Base-by-base conservation (phyloP, 1,284 basidiomycete species). In the Papiliotrema flavescens region DNA sequence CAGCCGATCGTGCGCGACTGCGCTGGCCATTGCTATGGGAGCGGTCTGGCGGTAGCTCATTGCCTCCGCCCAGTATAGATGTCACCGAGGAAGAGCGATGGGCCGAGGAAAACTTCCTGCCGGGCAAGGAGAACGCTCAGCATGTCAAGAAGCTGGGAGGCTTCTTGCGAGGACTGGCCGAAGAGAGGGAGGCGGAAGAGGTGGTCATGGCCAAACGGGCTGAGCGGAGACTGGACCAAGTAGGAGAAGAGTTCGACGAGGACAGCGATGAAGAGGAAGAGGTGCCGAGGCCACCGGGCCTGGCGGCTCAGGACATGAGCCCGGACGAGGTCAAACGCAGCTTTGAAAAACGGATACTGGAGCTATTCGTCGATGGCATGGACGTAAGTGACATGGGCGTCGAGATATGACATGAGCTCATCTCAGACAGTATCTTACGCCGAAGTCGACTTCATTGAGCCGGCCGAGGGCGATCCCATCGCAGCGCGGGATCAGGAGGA, bases 11-110 rank as follows among this genome's bases (percentile, higher is more conserved):
- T 45, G 72, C 69, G 1, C 56, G 74, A 34, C 55, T 70, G 20
- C 55, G 75, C 15, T 75, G 72, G 69, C 74, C 74, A 9, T 49
- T 75, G 7, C 59, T 75, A 0, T 76, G 73, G 73, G 75, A 75
- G 53, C 59, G 72, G 2, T 48, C 73, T 36, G 75, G 75, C 17
- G 75, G 75, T 20, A 52, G 59, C 13, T 56, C 53, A 23, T 54
- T 56, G 11, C 55, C 52, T 17, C 52, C 49, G 13, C 39, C 52
- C 0, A 52, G 54, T 11, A 40, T 39, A 1, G 54, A 53, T n/a
- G 66, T 68, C 22, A 49, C 49, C 6, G 70, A 69, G 15, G 69
- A 67, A 42, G 64, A 64, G 24, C 20, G 50, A 1, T 70, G 71
- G 69, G 69, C 67, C 3, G 50, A 54, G 42, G 56, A 66, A 9